Evolutionary conservation across 192 early-diverging fungal species (phyloP).

Genomic region (Paraglomus brasilianum): DNA sequence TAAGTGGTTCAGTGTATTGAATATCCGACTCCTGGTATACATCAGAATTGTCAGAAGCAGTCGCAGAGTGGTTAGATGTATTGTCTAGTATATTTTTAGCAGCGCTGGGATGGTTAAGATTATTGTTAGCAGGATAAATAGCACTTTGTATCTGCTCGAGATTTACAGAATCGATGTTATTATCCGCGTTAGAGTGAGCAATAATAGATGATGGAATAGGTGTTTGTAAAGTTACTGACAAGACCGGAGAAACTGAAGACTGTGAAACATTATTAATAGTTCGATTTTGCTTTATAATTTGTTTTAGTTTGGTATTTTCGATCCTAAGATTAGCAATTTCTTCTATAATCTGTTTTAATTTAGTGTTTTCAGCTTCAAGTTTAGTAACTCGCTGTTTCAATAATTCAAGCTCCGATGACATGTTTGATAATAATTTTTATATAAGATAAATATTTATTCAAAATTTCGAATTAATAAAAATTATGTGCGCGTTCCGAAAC

Average conservation of each 20-base stretch:
- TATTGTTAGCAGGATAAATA: too few species aligned
- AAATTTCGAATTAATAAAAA: conserved; percentile 3
- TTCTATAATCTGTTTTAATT: conserved; percentile 25
- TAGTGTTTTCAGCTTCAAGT: conserved; percentile 1
- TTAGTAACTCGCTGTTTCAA: not conserved
- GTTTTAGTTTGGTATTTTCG: not conserved
- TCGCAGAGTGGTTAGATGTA: too few species aligned
- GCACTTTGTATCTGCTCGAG: conserved; percentile 5
- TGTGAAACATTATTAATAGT: too few species aligned
- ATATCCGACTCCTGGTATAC: too few species aligned
- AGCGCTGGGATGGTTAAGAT: too few species aligned
- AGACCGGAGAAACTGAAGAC: conserved; percentile 19
- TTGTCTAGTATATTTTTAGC: too few species aligned
- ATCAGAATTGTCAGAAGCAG: too few species aligned
- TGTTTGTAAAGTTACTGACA: conserved; percentile 11
- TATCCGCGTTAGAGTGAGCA: conserved; percentile 6
- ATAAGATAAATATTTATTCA: conserved; percentile 2
- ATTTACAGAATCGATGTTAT: conserved; percentile 16
- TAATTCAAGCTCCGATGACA: not conserved
- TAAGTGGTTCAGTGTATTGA: too few species aligned
- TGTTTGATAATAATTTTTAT: conserved; percentile 1
- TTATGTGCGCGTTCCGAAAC: not conserved
- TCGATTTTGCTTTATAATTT: conserved; percentile 2
- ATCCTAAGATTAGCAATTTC: conserved; percentile 11
- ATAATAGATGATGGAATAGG: conserved; percentile 17